Evolutionary conservation across 441 rosid species (phyloP), one percentile per base, ranked within the genome.

Genomic region (Syzygium malaccense): DNA sequence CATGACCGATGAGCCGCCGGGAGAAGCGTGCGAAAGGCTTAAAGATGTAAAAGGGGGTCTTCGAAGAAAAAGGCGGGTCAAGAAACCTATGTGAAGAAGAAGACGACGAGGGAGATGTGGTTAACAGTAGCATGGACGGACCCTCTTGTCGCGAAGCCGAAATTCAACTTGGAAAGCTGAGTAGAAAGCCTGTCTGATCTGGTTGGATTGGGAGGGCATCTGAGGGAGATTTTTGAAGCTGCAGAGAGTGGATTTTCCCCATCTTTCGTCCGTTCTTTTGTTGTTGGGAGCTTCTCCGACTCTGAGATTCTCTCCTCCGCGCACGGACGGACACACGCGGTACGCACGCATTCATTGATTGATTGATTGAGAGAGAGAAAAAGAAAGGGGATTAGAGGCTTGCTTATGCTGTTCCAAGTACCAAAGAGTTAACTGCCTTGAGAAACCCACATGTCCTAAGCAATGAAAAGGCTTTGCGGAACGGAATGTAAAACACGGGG

Each of bases 231-330:
- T 75, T 71, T 25, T 87, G 57, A 87, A 55, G 19, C 15, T 4
- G 32, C 32, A 12, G 55, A 55, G 48, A 28, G 25, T 19, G 30
- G 71, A 88, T 91, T 88, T 88, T 55, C 85, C 88, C 66, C 86
- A 60, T 64, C 75, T 85, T 87, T 83, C 58, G 41, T 79, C 86
- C 90, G 92, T 87, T 90, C 87, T 91, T 88, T 86, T 87, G 88
- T 57, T 89, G 56, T 93, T 94, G 96, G 94, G 92, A 91, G 87
- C 92, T 93, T 93, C 93, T 92, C 4, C 45, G 11, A 45, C 85
- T 37, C 55, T 62, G 56, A 87, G 96, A 94, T 94, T 78, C 96
- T 86, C 88, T 85, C 51, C 83, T 41, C 1, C 51, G 3, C 83
- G 51, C n/a, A 41, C 51, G 48, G 17, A 62, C 19, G 48, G 48